Evolutionary conservation across 192 early-diverging fungal genomes (phyloP), one percentile per base, ranked within the genome.

Genomic region (Linderina pennispora): DNA sequence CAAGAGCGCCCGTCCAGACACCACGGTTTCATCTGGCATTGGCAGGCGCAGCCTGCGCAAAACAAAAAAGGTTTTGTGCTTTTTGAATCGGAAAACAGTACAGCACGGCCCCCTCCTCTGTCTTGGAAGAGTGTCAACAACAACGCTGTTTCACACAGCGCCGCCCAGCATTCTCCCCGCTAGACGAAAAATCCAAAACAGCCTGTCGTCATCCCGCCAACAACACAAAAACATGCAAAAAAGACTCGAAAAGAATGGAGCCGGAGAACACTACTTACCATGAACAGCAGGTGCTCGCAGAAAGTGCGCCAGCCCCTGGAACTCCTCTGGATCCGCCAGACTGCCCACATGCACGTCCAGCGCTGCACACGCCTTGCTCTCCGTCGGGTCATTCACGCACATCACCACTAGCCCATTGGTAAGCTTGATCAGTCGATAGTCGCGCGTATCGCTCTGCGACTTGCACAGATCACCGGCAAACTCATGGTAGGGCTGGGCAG

Each of bases 201-300:
- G n/a, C n/a, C n/a, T n/a, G n/a, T n/a, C n/a, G n/a, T n/a, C n/a
- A n/a, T n/a, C n/a, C n/a, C n/a, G n/a, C n/a, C n/a, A n/a, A n/a
- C n/a, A n/a, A n/a, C n/a, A n/a, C n/a, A n/a, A n/a, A n/a, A n/a
- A n/a, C n/a, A n/a, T n/a, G n/a, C n/a, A n/a, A n/a, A n/a, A n/a
- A n/a, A n/a, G n/a, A n/a, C n/a, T n/a, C n/a, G 28, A 31, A 11
- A 31, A 31, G 28, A 5, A 31, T 31, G 28, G 6, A 31, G 28
- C 28, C 28, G 28, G 13, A 17, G 20, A 20, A 23, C 4, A 8
- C 49, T 14, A 50, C 65, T 39, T 70, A 60, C 67, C 75, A 86
- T 75, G 53, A 89, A 87, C 35, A 87, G 65, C 35, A 89, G 45
- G 48, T 89, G 87, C 60, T 89, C 87, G 66, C 82, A 80, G n/a